These are phyloP conservation scores for Xylaria sp. DNA, from an alignment of 2,329 filamentous ascomycete species.

Conservation along the genomic window DNA sequence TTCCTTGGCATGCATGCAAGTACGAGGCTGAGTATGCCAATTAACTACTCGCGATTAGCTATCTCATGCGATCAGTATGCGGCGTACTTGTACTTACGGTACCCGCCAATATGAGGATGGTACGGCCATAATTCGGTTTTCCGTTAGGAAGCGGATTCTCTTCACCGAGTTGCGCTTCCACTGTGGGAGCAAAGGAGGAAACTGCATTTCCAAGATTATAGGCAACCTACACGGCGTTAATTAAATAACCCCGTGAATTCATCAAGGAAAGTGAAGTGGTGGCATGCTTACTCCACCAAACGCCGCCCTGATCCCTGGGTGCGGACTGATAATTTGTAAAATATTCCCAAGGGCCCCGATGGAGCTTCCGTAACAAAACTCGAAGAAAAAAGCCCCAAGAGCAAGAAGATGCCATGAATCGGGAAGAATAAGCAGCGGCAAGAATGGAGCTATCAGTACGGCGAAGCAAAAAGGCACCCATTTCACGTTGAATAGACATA, in stretches of 20 bases:
- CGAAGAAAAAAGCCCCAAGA: neutral
- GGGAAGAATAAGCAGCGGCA: neutral
- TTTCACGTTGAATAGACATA: neutral
- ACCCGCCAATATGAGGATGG: neutral
- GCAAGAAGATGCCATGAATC: neutral
- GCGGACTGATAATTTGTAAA: neutral
- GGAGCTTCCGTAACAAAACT: neutral
- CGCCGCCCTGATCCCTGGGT: neutral
- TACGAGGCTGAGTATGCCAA: neutral
- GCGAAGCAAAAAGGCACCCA: neutral
- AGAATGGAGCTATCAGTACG: neutral
- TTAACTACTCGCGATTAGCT: neutral
- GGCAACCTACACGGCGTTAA: neutral
- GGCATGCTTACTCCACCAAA: neutral
- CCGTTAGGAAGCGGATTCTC: neutral
- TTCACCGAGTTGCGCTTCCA: neutral
- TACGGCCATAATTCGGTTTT: neutral
- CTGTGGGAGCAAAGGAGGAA: neutral
- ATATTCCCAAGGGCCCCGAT: neutral
- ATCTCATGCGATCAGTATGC: neutral
- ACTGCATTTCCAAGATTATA: slow-evolving; percentile 2
- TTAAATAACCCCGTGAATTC: neutral
- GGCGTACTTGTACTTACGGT: neutral
- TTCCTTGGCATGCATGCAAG: neutral
- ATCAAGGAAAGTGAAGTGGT: neutral